Percentiles rank a stretch among this genome's conserved stretches.
These are phyloP conservation scores for Actinomortierella ambigua DNA, from an alignment of 371 early-diverging fungal genomes.

Conservation along the genomic window DNA sequence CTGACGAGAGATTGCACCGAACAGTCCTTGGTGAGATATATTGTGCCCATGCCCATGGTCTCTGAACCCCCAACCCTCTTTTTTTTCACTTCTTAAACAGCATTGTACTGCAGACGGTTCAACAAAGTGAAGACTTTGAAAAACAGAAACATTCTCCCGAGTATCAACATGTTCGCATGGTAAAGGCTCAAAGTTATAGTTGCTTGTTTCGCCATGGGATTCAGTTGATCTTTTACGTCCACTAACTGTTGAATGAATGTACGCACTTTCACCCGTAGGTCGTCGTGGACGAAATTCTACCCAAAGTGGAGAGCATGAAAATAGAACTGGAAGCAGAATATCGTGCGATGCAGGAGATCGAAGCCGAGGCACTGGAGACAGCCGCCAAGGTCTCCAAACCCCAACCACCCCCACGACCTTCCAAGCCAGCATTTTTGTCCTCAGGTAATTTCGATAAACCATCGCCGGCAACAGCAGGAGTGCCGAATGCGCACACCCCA, in stretches of 20 bases:
- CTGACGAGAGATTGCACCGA: not conserved
- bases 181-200: slow-evolving; percentile 32
- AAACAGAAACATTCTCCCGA: slow-evolving; percentile 45
- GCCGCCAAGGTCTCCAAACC: slow-evolving; percentile 34
- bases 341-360: slow-evolving; percentile 25
- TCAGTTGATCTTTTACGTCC: not conserved
- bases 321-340: slow-evolving; percentile 28
- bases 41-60: not conserved
- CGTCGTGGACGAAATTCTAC: no score
- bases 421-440: slow-evolving; percentile 34
- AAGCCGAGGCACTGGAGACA: slow-evolving; percentile 21
- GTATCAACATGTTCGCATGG: slow-evolving; percentile 53
- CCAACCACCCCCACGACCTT: slow-evolving; percentile 37
- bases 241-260: not conserved
- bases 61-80: not conserved
- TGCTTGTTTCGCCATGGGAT: slow-evolving; percentile 16
- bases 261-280: no score
- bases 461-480: slow-evolving; percentile 4
- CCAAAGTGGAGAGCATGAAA: slow-evolving; percentile 34
- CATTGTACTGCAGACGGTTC: slow-evolving; percentile 60
- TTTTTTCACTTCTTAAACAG: slow-evolving; percentile 24
- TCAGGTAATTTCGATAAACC: slow-evolving; percentile 17
- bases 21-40: not conserved
- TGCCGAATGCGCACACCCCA: not conserved
- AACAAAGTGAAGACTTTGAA: slow-evolving; percentile 50